Base-by-base conservation (phyloP, 768 basidiomycete species). In the Kondoa subrosea region DNA sequence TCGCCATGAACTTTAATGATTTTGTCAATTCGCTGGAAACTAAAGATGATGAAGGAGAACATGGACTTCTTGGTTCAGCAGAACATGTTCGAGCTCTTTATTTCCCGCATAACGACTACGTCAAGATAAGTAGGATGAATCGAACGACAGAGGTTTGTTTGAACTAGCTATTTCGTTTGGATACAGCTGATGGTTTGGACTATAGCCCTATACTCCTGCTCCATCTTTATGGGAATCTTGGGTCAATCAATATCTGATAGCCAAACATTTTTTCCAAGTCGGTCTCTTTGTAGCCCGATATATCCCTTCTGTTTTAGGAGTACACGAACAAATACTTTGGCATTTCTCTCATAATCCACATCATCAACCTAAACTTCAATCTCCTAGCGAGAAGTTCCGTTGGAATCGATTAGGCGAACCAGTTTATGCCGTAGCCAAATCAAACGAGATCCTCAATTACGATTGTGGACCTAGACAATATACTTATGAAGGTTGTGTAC, bases 11-110 rank as follows among this genome's bases (percentile, higher is more conserved):
- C 59, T 70, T 68, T 25, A 69, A 69, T 29, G 73, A 70, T 25
- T 73, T 73, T 40, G 56, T 68, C 40, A 29, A 33, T n/a, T 27
- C 65, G 16, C 70, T 73, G 66, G 69, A 30, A 31, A 25, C 32
- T 14, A 61, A 25, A 17, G 14, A 25, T 8, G 69, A 70, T 26
- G 69, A 64, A 16, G 27, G 21, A 14, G 31, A 64, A 26, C 75
- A 76, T 68, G 69, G 72, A 62, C 76, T 80, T 69, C 77, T 77
- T 27, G 68, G 71, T 57, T 78, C 84, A n/a, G 85, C 88, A 1
- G 84, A 99, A 77, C 90, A 95, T 76, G 87, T 89, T n/a, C 81
- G 91, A 21, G 81, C 91, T 21, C 95, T 89, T 89, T 99, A 92
- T 92, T 93, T 85, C 78, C 91, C 92, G 1, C 85, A 87, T 62